Base-by-base conservation (phyloP, 257 asterid species). In the Scutellaria baicalensis region DNA sequence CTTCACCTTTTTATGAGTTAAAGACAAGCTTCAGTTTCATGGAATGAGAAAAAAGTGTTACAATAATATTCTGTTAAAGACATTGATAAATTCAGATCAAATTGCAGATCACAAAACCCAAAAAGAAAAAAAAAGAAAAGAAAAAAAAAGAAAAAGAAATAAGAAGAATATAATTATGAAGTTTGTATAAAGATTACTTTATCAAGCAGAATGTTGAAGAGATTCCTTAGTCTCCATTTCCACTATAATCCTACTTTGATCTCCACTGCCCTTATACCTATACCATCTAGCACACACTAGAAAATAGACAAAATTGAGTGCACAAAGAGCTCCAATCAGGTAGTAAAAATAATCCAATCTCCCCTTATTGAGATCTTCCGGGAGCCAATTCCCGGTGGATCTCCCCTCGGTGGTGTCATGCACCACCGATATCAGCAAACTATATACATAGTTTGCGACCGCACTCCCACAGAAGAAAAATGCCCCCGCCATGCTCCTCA, bases 401-500 rank as follows among this genome's bases (percentile, higher is more conserved):
- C 85, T 69, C 0, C 84, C 82, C 72, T 65, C 84, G 0, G 95
- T 89, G 14, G 55, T 68, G 42, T n/a, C 57, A 43, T 87, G 92
- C 40, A 85, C 86, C 18, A 76, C 27, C 33, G 86, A 79, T 9
- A 85, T 60, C 81, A 89, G 45, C 13, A 85, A 71, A 43, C 91
- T 76, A 6, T 82, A 85, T 14, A 89, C 38, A 33, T 89, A 91
- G 48, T 76, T 87, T 0, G 95, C 79, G 0, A 71, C 40, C 0
- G 95, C 93, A 54, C 63, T 65, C 1, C 85, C 93, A 60, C 88
- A 79, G 38, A 87, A 87, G 78, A 57, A 71, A 54, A 88, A 79
- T 0, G 96, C 83, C 49, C 93, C 93, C 0, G 88, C 96, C 4
- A 91, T 40, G 68, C 97, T 91, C 81, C 90, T 85, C 96, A 91